Percentiles rank a stretch among this genome's conserved stretches.
Conservation (phyloP, 176 grass and related monocot genomes). For the Triticum monococcum region DNA sequence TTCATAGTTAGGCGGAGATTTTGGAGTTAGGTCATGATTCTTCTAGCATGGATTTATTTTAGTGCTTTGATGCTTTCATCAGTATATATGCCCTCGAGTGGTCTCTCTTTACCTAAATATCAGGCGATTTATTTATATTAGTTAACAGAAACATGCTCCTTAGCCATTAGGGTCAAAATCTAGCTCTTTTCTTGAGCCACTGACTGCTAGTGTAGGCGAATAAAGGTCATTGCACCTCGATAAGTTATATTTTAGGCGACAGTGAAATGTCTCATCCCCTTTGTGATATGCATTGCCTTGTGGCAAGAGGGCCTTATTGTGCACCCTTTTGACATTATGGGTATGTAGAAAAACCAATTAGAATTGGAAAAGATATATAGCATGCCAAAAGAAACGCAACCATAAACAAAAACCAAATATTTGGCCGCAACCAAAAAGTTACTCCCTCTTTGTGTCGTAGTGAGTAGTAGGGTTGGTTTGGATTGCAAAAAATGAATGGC, state of each 20-base stretch:
- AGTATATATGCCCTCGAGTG: background rate
- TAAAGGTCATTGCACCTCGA: background rate
- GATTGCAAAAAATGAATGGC: no score
- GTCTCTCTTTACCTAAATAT: background rate
- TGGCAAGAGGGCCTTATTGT: background rate
- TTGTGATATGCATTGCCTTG: background rate
- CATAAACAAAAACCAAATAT: no score
- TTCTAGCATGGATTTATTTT: background rate
- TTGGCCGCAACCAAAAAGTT: no score
- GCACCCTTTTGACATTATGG: background rate
- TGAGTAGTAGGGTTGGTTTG: no score
- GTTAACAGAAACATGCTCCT: background rate
- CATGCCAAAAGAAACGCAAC: no score
- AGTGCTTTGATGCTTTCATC: background rate
- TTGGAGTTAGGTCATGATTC: conserved; percentile 7
- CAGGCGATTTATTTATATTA: background rate
- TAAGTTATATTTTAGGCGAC: background rate
- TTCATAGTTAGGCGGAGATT: background rate
- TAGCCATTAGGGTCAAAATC: background rate
- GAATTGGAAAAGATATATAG: background rate
- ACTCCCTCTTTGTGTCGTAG: no score
- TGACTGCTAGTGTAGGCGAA: background rate
- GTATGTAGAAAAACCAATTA: background rate
- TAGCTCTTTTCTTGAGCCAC: background rate
- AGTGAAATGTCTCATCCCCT: background rate